A percentile compares a stretch with the other conserved stretches of the same genome.
Conservation (phyloP, 176 grass and related monocot genomes). For the Zea luxurians region DNA sequence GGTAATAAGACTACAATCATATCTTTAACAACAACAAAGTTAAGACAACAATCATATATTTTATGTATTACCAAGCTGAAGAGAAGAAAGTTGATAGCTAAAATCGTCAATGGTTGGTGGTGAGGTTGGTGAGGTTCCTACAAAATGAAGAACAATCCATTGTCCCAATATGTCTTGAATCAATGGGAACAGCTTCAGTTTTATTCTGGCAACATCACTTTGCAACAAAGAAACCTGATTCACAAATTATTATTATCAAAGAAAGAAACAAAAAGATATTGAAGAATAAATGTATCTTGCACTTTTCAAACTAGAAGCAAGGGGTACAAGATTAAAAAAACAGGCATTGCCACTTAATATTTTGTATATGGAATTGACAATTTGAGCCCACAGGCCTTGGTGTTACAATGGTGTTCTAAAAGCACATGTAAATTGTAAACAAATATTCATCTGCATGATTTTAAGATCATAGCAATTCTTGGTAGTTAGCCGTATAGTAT, state of each 20-base stretch:
- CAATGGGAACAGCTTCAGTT: slow-evolving; percentile 67
- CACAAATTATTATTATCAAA: slow-evolving; percentile 36
- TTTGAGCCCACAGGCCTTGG: neutral
- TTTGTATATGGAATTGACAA: neutral
- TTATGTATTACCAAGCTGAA: slow-evolving; percentile 71
- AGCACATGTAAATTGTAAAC: slow-evolving; percentile 17
- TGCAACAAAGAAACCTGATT: slow-evolving; percentile 75
- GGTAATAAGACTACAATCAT: slow-evolving; percentile 1
- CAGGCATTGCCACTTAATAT: neutral
- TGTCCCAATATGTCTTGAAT: slow-evolving; percentile 70
- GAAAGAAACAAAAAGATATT: slow-evolving; percentile 1
- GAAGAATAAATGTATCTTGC: slow-evolving; percentile 27
- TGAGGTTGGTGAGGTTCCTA: slow-evolving; percentile 67
- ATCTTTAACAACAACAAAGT: slow-evolving; percentile 21
- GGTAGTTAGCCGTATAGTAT: neutral
- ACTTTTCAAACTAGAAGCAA: slow-evolving; percentile 21
- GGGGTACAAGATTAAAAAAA: slow-evolving; percentile 18
- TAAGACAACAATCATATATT: slow-evolving; percentile 16
- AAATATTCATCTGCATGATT: slow-evolving; percentile 20
- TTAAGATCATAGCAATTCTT: neutral
- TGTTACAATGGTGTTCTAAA: slow-evolving; percentile 16
- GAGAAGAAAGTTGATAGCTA: slow-evolving; percentile 86
- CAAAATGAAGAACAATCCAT: slow-evolving; percentile 87
- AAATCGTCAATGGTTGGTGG: slow-evolving; percentile 74
- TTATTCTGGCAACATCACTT: slow-evolving; percentile 74